phyloP scores from a whole-genome alignment of 345 rosid genomes.

The Geranium rotundifolium region DNA sequence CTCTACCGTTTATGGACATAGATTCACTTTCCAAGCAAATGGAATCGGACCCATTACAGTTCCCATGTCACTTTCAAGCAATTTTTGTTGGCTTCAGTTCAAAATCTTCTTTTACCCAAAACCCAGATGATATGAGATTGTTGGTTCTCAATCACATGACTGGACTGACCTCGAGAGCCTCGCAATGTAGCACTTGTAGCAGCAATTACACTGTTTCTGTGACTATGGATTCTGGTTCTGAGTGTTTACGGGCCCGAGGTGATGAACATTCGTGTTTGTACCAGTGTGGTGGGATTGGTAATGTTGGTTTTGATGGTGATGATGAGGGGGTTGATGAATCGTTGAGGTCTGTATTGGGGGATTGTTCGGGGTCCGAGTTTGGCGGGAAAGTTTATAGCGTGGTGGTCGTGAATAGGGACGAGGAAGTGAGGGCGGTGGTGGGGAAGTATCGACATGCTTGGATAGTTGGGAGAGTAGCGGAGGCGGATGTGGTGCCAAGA shows the following conservation, averaged over 20 bases:
- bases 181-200: conserved; percentile 42
- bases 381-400: conserved; percentile 41
- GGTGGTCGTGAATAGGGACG: conserved; percentile 45
- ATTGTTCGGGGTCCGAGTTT: conserved; percentile 22
- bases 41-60: conserved; percentile 32
- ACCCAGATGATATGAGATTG: conserved; percentile 21
- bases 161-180: conserved; percentile 22
- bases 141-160: conserved; percentile 36
- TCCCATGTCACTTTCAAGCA: conserved; percentile 62
- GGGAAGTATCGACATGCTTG: conserved; percentile 86
- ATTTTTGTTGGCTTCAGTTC: conserved; percentile 38
- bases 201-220: conserved; percentile 48
- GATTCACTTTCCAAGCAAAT: conserved; percentile 41
- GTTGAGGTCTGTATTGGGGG: conserved; percentile 33
- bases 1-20: conserved; percentile 71
- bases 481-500: conserved; percentile 28
- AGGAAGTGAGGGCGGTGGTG: conserved; percentile 42
- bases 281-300: conserved; percentile 38
- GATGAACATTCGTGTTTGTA: conserved; percentile 18
- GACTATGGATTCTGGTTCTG: conserved; percentile 25
- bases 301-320: conserved; percentile 27
- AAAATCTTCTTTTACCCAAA: conserved; percentile 3
- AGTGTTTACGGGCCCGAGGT: conserved; percentile 14
- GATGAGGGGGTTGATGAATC: conserved; percentile 49
- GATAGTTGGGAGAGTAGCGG: conserved; percentile 51